A percentile compares a stretch with the other conserved stretches of the same genome.
Conservation (phyloP, 768 basidiomycete genomes). For the Tricholoma furcatifolium region DNA sequence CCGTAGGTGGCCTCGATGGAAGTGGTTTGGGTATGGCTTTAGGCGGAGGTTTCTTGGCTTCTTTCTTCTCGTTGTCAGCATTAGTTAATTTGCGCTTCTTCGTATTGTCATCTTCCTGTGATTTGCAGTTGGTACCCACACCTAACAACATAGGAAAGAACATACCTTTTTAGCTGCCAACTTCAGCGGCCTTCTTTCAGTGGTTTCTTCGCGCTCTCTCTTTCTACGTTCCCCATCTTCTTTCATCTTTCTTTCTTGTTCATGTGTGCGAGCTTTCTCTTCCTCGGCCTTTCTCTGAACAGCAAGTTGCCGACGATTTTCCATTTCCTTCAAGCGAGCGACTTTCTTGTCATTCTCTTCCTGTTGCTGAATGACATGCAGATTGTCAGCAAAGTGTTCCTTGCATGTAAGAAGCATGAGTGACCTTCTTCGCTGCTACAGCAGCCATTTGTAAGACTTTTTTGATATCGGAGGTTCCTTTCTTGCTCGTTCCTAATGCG, state of each 20-base stretch:
- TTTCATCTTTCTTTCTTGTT: slow-evolving; percentile 70
- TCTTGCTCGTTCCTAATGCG: slow-evolving; percentile 69
- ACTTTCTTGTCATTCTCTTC: slow-evolving; percentile 83
- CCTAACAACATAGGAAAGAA: not conserved
- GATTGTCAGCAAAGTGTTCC: not conserved
- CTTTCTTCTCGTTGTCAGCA: slow-evolving; percentile 56
- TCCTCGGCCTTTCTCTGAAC: slow-evolving; percentile 77
- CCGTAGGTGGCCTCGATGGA: slow-evolving; percentile 37
- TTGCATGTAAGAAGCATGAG: slow-evolving; percentile 7
- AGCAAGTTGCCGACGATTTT: slow-evolving; percentile 70
- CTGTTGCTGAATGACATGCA: slow-evolving; percentile 68
- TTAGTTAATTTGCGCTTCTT: slow-evolving; percentile 68
- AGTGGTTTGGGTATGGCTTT: slow-evolving; percentile 52
- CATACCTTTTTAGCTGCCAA: slow-evolving; percentile 56
- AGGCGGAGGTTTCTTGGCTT: slow-evolving; percentile 53
- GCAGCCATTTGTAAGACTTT: slow-evolving; percentile 78
- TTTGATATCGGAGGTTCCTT: slow-evolving; percentile 74
- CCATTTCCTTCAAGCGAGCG: slow-evolving; percentile 75
- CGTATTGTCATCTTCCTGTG: slow-evolving; percentile 63
- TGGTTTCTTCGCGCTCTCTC: slow-evolving; percentile 76
- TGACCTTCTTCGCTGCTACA: slow-evolving; percentile 86
- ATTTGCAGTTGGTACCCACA: slow-evolving; percentile 5
- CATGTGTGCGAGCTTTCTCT: slow-evolving; percentile 59
- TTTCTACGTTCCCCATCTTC: slow-evolving; percentile 78
- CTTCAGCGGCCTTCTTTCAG: slow-evolving; percentile 66